These are phyloP conservation scores for Daphne laureola DNA, from an alignment of 441 rosid genomes.

Conservation along the genomic window DNA sequence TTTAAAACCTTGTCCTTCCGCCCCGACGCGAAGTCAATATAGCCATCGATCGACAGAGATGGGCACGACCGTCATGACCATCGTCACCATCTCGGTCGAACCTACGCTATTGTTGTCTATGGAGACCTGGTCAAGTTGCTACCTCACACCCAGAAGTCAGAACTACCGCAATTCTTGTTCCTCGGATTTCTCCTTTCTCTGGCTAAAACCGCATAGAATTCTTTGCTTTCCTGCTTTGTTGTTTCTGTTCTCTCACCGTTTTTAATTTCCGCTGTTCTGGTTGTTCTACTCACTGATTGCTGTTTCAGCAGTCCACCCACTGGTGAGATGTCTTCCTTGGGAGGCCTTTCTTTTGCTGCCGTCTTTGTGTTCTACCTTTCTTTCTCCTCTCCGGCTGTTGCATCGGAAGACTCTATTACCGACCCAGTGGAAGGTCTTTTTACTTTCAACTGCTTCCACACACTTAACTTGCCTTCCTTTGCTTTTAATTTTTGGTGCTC, in stretches of 20 bases:
- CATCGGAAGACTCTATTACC: slow-evolving; percentile 43
- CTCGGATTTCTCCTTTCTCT: neutral
- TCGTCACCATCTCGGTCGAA: neutral
- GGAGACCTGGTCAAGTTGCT: slow-evolving; percentile 22
- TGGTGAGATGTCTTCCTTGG: slow-evolving; percentile 19
- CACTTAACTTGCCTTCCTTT: neutral
- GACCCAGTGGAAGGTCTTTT: slow-evolving; percentile 59
- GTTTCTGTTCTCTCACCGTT: slow-evolving; percentile 5
- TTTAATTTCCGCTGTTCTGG: neutral
- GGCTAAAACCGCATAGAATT: neutral
- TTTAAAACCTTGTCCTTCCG: too few relatives aligned
- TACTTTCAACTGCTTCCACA: neutral
- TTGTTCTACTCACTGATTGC: neutral
- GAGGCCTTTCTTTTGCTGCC: slow-evolving; percentile 21
- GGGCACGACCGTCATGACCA: slow-evolving; percentile 4
- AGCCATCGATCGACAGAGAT: slow-evolving; percentile 14
- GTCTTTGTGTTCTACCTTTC: slow-evolving; percentile 27
- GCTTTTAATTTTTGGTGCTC: neutral
- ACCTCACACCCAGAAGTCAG: slow-evolving; percentile 9
- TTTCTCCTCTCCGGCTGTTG: slow-evolving; percentile 29
- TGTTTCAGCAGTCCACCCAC: slow-evolving; percentile 18
- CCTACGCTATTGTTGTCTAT: slow-evolving; percentile 4
- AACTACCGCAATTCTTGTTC: neutral
- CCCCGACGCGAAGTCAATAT: too few relatives aligned
- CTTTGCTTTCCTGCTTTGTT: slow-evolving; percentile 1